phyloP scores from a whole-genome alignment of 768 basidiomycete species.

The Fomitopsis pulvina region DNA sequence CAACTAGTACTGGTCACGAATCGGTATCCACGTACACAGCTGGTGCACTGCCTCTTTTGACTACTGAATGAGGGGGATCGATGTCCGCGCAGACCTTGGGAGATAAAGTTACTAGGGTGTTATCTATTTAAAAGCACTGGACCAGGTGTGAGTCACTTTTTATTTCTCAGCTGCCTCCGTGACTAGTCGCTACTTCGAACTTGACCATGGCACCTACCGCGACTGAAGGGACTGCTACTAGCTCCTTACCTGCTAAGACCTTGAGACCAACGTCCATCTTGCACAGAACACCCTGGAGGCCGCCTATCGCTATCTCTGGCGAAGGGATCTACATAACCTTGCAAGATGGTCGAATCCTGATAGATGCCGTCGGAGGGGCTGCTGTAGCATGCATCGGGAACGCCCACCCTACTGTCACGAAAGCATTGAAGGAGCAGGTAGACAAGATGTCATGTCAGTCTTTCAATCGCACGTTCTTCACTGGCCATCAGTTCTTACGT shows the following conservation, averaged over 20 bases:
- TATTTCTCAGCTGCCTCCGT: too few relatives aligned
- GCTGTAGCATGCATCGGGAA: conserved; percentile 79
- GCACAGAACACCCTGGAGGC: conserved; percentile 61
- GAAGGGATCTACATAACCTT: conserved; percentile 69
- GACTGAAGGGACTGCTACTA: neutral
- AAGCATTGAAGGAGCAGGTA: conserved; percentile 74
- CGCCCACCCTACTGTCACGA: conserved; percentile 61
- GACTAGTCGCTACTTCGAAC: neutral
- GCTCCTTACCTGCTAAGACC: neutral
- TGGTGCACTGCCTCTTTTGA: too few relatives aligned
- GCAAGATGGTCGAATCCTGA: conserved; percentile 58
- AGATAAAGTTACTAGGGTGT: too few relatives aligned
- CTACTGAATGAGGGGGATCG: too few relatives aligned
- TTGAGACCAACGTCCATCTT: conserved; percentile 21
- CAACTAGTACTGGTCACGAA: too few relatives aligned
- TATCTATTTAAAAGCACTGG: too few relatives aligned
- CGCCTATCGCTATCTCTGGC: conserved; percentile 58
- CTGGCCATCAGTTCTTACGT: neutral
- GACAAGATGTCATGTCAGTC: conserved; percentile 70
- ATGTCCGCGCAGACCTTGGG: too few relatives aligned
- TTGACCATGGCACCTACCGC: conserved; percentile 5
- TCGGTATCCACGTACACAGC: too few relatives aligned
- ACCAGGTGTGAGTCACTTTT: too few relatives aligned
- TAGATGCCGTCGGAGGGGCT: conserved; percentile 83
- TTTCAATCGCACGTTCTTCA: neutral